These are phyloP conservation scores for Trichoderma virens DNA, from an alignment of 495 filamentous ascomycete genomes.

Conservation along the genomic window DNA sequence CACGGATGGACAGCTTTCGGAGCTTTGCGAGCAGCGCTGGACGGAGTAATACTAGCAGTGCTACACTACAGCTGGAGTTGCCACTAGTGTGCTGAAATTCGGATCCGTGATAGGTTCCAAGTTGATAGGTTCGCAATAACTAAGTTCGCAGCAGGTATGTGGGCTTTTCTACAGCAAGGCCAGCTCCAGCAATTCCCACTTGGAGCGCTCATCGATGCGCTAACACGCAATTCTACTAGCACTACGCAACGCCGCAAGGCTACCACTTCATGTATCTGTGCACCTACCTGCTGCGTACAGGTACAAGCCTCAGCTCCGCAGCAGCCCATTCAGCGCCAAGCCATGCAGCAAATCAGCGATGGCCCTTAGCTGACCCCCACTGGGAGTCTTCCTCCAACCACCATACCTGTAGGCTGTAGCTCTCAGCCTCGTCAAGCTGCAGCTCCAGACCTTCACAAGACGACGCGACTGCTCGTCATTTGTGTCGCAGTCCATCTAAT, in stretches of 20 bases:
- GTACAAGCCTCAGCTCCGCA: neutral
- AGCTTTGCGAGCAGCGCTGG: neutral
- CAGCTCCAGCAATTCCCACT: too few relatives aligned
- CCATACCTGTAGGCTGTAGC: neutral
- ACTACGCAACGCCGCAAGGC: too few relatives aligned
- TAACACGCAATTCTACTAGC: too few relatives aligned
- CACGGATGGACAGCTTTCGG: neutral
- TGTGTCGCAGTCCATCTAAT: neutral
- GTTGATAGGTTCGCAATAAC: too few relatives aligned
- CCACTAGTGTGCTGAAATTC: too few relatives aligned
- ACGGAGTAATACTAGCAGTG: neutral
- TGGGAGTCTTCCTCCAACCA: neutral
- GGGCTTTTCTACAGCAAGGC: too few relatives aligned
- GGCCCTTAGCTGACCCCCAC: neutral
- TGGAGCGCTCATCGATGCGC: too few relatives aligned
- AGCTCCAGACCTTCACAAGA: neutral
- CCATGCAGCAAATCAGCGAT: neutral
- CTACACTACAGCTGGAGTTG: too few relatives aligned
- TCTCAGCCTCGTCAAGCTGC: neutral
- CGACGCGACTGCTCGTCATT: neutral
- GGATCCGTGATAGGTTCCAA: too few relatives aligned
- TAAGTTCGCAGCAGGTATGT: too few relatives aligned
- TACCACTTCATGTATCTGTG: neutral
- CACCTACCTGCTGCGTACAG: neutral
- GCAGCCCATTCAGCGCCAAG: neutral